Percentiles rank a stretch among this genome's conserved stretches.
phyloP scores from a whole-genome alignment of 805 yeast genomes.

The Metschnikowia similis region DNA sequence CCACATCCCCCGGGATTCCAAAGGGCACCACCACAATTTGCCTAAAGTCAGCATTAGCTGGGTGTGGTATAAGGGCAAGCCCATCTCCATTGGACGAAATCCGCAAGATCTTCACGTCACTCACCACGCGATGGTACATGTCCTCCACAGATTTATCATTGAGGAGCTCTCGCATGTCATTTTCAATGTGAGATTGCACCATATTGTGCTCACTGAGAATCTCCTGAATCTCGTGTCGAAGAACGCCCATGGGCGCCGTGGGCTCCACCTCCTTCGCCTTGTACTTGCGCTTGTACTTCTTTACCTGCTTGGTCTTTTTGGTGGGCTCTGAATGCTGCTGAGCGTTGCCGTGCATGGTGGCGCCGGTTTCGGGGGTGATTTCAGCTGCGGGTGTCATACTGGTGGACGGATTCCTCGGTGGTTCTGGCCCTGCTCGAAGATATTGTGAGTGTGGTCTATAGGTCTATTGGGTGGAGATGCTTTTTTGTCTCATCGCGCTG shows the following conservation, averaged over 20 bases:
- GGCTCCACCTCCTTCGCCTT: slow-evolving; percentile 63
- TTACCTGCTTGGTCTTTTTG: slow-evolving; percentile 21
- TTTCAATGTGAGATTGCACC: slow-evolving; percentile 40
- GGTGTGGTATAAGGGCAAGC: slow-evolving; percentile 62
- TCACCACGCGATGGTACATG: slow-evolving; percentile 55
- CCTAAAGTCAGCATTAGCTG: slow-evolving; percentile 37
- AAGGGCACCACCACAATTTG: slow-evolving; percentile 82
- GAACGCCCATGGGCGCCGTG: slow-evolving; percentile 77
- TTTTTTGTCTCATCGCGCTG: slow-evolving; percentile 5
- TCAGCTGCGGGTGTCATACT: slow-evolving; percentile 9
- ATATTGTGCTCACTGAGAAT: slow-evolving; percentile 43
- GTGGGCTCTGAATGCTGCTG: background rate
- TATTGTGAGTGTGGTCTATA: background rate
- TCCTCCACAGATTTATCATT: slow-evolving; percentile 50
- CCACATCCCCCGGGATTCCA: slow-evolving; percentile 82
- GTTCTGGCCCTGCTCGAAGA: background rate
- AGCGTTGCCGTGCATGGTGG: background rate
- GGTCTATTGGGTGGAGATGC: background rate
- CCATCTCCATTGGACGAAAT: slow-evolving; percentile 87
- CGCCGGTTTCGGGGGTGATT: background rate
- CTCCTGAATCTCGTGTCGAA: slow-evolving; percentile 67
- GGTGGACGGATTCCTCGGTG: background rate
- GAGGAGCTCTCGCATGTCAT: slow-evolving; percentile 63
- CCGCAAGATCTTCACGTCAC: slow-evolving; percentile 52
- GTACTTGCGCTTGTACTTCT: slow-evolving; percentile 44